phyloP scores from a whole-genome alignment of 768 basidiomycete genomes.

The Suillus alpinus region DNA sequence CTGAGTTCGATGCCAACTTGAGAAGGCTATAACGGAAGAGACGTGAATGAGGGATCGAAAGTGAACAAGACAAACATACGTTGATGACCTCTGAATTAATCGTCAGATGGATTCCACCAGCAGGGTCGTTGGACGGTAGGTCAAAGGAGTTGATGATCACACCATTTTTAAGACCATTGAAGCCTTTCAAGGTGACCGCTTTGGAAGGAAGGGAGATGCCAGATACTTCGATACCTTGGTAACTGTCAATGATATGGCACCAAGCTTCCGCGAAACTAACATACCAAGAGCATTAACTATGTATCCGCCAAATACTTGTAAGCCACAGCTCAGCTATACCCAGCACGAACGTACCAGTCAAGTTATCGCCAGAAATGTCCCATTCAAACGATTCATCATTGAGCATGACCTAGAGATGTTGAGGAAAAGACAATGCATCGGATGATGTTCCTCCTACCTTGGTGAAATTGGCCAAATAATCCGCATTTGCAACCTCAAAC shows the following conservation, averaged over 20 bases:
- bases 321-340: background rate
- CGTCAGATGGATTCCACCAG: slow-evolving; percentile 67
- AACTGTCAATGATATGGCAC: background rate
- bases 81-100: slow-evolving; percentile 59
- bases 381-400: slow-evolving; percentile 67
- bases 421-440: background rate
- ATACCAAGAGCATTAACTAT: slow-evolving; percentile 57
- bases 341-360: slow-evolving; percentile 44
- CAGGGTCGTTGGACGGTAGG: slow-evolving; percentile 66
- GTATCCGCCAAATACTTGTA: slow-evolving; percentile 2
- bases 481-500: slow-evolving; percentile 58
- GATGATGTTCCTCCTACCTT: slow-evolving; percentile 36
- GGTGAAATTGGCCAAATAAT: slow-evolving; percentile 60
- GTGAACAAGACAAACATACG: slow-evolving; percentile 33
- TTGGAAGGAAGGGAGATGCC: slow-evolving; percentile 55
- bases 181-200: slow-evolving; percentile 62
- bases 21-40: slow-evolving; percentile 47
- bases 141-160: slow-evolving; percentile 68
- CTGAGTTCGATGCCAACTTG: slow-evolving; percentile 70
- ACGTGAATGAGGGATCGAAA: slow-evolving; percentile 7
- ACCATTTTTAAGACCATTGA: slow-evolving; percentile 63
- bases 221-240: slow-evolving; percentile 52
- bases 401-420: slow-evolving; percentile 42
- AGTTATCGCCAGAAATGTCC: slow-evolving; percentile 62
- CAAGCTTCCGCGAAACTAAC: slow-evolving; percentile 6